Percentiles rank a stretch among this genome's conserved stretches.
These are phyloP conservation scores for Wallacemonas sp. DNA, from an alignment of 208 protist species.

Conservation along the genomic window DNA sequence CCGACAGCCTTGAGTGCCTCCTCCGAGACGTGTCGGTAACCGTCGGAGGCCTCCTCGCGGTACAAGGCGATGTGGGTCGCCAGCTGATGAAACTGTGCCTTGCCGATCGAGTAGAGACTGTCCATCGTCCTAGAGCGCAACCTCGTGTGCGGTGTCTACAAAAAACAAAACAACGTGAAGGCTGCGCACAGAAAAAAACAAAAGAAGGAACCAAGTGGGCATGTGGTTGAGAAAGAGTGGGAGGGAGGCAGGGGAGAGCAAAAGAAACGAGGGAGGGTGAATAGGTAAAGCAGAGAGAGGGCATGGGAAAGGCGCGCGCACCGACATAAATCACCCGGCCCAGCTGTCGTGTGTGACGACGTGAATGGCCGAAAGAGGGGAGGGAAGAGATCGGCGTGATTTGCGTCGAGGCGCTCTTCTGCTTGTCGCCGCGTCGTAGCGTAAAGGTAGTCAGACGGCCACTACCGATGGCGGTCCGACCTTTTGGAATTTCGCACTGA, in stretches of 20 bases:
- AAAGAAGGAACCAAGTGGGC: background rate
- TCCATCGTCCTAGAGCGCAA: constrained; percentile 54
- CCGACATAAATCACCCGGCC: no score
- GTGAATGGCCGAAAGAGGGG: no score
- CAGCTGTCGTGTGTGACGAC: no score
- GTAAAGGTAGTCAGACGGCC: no score
- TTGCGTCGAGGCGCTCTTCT: no score
- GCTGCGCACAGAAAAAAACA: background rate
- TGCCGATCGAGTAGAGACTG: constrained; percentile 62
- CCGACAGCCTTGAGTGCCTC: constrained; percentile 33
- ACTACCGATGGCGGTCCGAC: no score
- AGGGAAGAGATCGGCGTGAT: no score
- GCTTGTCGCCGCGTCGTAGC: no score
- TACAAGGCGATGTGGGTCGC: constrained; percentile 77
- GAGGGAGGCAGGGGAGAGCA: background rate
- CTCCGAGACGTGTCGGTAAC: constrained; percentile 44
- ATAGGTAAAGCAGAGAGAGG: no score
- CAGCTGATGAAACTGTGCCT: constrained; percentile 80
- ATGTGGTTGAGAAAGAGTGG: background rate
- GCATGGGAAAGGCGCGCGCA: no score
- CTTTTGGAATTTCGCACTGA: no score
- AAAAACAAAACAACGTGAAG: background rate
- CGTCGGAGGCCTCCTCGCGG: constrained; percentile 63
- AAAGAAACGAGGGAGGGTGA: background rate
- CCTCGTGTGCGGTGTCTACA: background rate